Conservation (phyloP, 164 flowering plant species). For the Vitis cinerea region DNA sequence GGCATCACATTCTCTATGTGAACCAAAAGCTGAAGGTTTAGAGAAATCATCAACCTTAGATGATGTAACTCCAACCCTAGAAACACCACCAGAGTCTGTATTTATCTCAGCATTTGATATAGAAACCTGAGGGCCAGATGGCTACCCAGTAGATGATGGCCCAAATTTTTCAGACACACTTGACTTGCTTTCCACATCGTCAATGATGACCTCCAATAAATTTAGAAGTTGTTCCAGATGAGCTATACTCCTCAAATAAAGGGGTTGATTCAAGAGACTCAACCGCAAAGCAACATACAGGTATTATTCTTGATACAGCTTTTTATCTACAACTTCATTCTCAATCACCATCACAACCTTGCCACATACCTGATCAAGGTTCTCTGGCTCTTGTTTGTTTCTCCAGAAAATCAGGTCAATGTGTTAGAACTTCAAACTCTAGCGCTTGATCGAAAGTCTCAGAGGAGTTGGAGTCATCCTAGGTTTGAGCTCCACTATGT, state of each 20-base stretch:
- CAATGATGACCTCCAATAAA: constrained; percentile 81
- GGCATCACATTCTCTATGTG: constrained; percentile 38
- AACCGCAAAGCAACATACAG: constrained; percentile 64
- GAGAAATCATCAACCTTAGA: constrained; percentile 33
- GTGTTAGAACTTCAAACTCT: background rate
- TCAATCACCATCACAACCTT: constrained; percentile 67
- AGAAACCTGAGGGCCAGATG: constrained; percentile 44
- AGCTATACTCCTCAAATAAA: constrained; percentile 84
- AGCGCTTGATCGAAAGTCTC: constrained; percentile 16
- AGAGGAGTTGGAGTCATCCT: constrained; percentile 13
- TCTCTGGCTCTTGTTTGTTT: constrained; percentile 18
- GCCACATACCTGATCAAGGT: constrained; percentile 48
- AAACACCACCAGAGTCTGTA: constrained; percentile 34
- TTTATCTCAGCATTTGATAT: constrained; percentile 38
- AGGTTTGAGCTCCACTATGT: constrained; percentile 6
- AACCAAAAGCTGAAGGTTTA: constrained; percentile 38
- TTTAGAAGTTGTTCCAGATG: constrained; percentile 95
- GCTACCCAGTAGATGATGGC: constrained; percentile 45
- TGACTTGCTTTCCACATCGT: constrained; percentile 64
- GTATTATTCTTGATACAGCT: constrained; percentile 37
- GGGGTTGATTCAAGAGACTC: constrained; percentile 81
- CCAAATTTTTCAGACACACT: constrained; percentile 34
- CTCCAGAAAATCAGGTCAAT: background rate
- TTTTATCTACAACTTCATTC: constrained; percentile 25
- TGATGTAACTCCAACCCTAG: constrained; percentile 32